These are phyloP conservation scores for Pistacia atlantica DNA, from an alignment of 345 rosid species.

Conservation along the genomic window DNA sequence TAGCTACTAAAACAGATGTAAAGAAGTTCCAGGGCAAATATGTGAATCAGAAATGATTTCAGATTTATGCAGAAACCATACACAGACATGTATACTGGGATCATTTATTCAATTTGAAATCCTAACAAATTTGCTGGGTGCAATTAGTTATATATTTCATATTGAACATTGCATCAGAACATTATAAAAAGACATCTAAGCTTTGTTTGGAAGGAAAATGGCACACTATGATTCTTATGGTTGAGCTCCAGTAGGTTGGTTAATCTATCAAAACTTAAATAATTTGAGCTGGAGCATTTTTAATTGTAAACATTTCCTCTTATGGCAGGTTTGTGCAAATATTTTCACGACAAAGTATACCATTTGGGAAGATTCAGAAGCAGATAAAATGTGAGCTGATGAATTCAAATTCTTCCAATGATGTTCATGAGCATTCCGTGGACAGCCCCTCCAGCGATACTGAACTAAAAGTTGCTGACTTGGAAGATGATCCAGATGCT, in stretches of 20 bases:
- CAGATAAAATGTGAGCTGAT: conserved; percentile 63
- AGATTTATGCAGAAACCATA: not conserved
- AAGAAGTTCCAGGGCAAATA: not conserved
- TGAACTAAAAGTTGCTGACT: conserved; percentile 23
- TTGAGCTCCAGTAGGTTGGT: not conserved
- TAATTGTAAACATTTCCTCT: conserved; percentile 7
- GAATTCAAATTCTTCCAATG: conserved; percentile 31
- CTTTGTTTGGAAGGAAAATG: not conserved
- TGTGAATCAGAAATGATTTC: not conserved
- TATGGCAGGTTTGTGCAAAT: conserved; percentile 64
- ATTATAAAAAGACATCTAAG: not conserved
- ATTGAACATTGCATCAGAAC: conserved; percentile 5
- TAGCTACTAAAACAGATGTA: conserved; percentile 7
- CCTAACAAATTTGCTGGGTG: not conserved
- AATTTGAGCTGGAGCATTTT: conserved; percentile 5
- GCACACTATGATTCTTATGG: not conserved
- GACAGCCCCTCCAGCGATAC: conserved; percentile 22
- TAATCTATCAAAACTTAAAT: not conserved
- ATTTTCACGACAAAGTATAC: conserved; percentile 50
- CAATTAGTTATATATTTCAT: not conserved
- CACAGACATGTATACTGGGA: not conserved
- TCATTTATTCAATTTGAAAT: not conserved
- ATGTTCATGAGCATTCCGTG: conserved; percentile 30
- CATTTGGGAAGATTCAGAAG: conserved; percentile 78
- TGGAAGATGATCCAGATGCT: conserved; percentile 18